Percentiles rank a stretch among this genome's conserved stretches.
These are phyloP conservation scores for Candida sanyaensis DNA, from an alignment of 1,139 yeast species.

Conservation along the genomic window DNA sequence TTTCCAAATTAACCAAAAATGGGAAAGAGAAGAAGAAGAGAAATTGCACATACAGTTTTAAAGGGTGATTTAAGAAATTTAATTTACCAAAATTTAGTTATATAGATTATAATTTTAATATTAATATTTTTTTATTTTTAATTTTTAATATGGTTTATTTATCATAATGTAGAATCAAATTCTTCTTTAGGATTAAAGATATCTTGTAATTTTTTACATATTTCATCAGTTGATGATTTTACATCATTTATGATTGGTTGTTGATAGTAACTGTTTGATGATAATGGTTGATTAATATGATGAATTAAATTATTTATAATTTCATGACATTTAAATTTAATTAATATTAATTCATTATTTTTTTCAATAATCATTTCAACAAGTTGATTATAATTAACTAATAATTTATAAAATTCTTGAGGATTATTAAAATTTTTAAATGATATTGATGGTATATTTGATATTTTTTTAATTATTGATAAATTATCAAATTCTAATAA, in stretches of 20 bases:
- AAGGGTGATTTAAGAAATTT: not conserved
- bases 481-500: conserved; percentile 5
- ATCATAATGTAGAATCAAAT: conserved; percentile 12
- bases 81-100: not conserved
- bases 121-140: not conserved
- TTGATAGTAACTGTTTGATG: not conserved
- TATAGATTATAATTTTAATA: conserved; percentile 4
- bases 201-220: conserved; percentile 9
- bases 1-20: too few species aligned
- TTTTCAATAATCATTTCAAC: conserved; percentile 9
- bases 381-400: conserved; percentile 11
- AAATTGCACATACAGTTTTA: not conserved
- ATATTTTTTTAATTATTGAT: not conserved
- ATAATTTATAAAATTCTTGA: conserved; percentile 12
- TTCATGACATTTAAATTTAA: conserved; percentile 10
- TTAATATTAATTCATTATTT: conserved; percentile 12
- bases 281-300: not conserved
- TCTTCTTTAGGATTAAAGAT: conserved; percentile 16
- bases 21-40: not conserved
- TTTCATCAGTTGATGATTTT: conserved; percentile 3
- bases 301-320: conserved; percentile 1
- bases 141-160: not conserved
- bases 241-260: not conserved
- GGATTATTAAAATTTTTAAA: conserved; percentile 3
- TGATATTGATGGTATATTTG: not conserved